Base-by-base conservation (phyloP, 208 protist genomes). In the Leptomonas pyrrhocoris region DNA sequence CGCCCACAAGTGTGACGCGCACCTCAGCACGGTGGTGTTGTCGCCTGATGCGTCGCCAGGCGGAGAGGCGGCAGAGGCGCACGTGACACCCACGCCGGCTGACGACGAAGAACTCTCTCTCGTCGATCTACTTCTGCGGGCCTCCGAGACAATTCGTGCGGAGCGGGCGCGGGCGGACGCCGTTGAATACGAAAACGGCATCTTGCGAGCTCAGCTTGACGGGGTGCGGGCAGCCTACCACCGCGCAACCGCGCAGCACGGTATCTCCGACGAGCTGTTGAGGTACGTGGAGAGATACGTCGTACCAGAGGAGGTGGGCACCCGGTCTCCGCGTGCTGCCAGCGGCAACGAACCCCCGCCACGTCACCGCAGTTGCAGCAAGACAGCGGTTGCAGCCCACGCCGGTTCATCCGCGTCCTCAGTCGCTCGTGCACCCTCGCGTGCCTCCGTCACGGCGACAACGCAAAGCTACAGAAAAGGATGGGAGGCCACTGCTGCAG, bases 141-240 rank as follows among this genome's bases (percentile, higher is more conserved):
- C 75, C 28, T 75, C 75, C 1, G 69, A 73, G 12, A 48, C 70
- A 3, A 81, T 81, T 28, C 59, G 67, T 0, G 25, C 30, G 11
- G 75, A 81, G 50, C 68, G 75, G 19, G 49, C 19, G n/a, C 48
- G 69, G 8, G 54, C 65, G 2, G 66, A 61, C 50, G 48, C 51
- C 11, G 54, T 84, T 21, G 43, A 64, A 21, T 28, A 30, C 15
- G 68, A 77, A 25, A 80, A 76, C 28, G n/a, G n/a, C 9, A 18
- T 43, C 18, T 73, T 83, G 12, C 67, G 60, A 19, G 66, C 62
- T 1, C 70, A 68, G 27, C 54, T 75, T 0, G 54, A 75, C 27
- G 25, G 54, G 21, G 61, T 67, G 53, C 43, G 50, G 6, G 21
- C 30, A 7, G 68, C 68, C n/a, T 74, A 61, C 45, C 68, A 59